These are phyloP conservation scores for Hylodesmum podocarpum DNA, from an alignment of 306 rosid genomes.

Conservation along the genomic window DNA sequence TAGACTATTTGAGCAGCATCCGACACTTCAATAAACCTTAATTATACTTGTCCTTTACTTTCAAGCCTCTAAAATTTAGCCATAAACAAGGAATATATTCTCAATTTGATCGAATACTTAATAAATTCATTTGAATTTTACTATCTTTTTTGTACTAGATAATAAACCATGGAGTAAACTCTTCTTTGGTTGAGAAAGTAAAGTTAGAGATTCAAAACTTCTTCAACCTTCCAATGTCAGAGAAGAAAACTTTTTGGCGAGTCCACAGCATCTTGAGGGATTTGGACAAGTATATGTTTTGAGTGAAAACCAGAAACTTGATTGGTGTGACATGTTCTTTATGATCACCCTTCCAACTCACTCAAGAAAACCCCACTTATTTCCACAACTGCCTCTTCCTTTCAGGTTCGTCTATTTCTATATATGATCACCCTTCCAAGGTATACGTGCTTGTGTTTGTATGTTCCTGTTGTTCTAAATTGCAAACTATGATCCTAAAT, in stretches of 20 bases:
- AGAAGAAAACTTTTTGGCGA: constrained; percentile 58
- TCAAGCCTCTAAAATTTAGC: no score
- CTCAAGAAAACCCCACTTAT: constrained; percentile 45
- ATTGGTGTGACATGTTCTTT: constrained; percentile 56
- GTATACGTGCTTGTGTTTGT: neutral
- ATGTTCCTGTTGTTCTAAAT: neutral
- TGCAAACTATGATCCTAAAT: no score
- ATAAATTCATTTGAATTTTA: neutral
- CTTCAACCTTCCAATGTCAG: constrained; percentile 50
- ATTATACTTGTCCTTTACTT: no score
- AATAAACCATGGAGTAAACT: constrained; percentile 56
- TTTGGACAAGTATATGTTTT: constrained; percentile 64
- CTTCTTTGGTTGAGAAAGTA: constrained; percentile 39
- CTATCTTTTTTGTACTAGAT: constrained; percentile 37
- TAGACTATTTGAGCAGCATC: no score
- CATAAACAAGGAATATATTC: no score
- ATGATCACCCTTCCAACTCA: constrained; percentile 42
- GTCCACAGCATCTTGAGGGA: constrained; percentile 50
- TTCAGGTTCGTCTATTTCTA: constrained; percentile 36
- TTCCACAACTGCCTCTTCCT: constrained; percentile 52
- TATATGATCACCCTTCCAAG: neutral
- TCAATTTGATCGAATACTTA: no score
- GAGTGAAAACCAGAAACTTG: constrained; percentile 41
- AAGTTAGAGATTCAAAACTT: no score
- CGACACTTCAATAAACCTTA: no score